Base-by-base conservation (phyloP, 306 rosid species). In the Crotalaria pallida region DNA sequence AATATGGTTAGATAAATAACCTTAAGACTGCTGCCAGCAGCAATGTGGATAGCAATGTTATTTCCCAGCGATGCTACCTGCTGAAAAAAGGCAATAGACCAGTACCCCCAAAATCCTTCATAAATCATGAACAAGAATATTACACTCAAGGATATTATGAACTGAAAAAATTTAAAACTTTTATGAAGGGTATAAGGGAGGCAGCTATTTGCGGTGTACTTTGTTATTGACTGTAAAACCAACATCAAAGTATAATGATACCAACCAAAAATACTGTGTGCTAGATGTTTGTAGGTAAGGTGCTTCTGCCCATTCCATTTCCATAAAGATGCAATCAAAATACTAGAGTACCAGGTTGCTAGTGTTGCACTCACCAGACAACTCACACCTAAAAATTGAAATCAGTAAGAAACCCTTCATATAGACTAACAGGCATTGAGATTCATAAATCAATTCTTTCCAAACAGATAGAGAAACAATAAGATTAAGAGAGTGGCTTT, bases 11-110 rank as follows among this genome's bases (percentile, higher is more conserved):
- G 67, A 58, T 38, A 43, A 4, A 58, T 70, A 62, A 90, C 94
- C 93, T 84, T 90, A 21, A 90, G 87, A 83, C 96, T 87, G 65
- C 80, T 90, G 13, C 89, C 96, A 72, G 94, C 89, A 72, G 94
- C 96, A 80, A 87, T 90, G 6, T 87, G 96, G 69, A 87, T 84
- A 65, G 91, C 94, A 65, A 90, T 87, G 81, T 90, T 90, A 64
- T 90, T 90, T 75, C 94, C 94, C 56, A 90, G 5, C 61, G 96
- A 85, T 66, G 94, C 94, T 17, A 90, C 84, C 85, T 90, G 94
- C 71, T 87, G 94, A 77, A 85, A 87, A 66, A 85, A 56, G 58
- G 96, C 84, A 77, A 90, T 59, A 48, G 85, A 87, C 91, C 88
- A 84, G 67, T 84, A 90, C 73, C 96, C 96, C 91, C 94, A 79